Evolutionary conservation across 257 asterid species (phyloP).

Genomic region (Plantago ovata): DNA sequence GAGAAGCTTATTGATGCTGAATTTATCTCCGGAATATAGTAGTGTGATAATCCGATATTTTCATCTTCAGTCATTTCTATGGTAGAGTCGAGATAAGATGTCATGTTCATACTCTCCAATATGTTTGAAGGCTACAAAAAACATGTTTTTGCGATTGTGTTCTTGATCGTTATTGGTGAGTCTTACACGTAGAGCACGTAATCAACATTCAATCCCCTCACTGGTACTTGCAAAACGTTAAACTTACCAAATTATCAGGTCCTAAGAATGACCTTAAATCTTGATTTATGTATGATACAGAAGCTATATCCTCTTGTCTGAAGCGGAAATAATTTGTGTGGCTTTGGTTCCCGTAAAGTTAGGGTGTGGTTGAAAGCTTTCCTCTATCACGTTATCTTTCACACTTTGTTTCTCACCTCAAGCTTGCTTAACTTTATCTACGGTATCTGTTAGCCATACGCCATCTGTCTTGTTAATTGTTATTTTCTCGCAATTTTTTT

Average conservation of each 20-base stretch:
- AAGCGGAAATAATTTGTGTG: constrained; percentile 29
- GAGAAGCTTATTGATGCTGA: too few species aligned
- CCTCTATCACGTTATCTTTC: constrained; percentile 68
- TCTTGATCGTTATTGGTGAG: too few species aligned
- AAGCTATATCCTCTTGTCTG: background rate
- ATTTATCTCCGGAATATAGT: too few species aligned
- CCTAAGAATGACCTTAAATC: background rate
- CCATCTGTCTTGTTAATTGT: too few species aligned
- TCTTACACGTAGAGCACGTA: too few species aligned
- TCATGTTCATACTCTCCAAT: too few species aligned
- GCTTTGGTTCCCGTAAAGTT: constrained; percentile 32
- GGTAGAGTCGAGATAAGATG: too few species aligned
- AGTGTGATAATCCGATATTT: too few species aligned
- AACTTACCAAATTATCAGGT: background rate
- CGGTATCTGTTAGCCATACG: constrained; percentile 18
- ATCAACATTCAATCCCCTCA: too few species aligned
- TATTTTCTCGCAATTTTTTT: constrained; percentile 2
- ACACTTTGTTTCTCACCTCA: constrained; percentile 43
- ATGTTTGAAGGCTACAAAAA: too few species aligned
- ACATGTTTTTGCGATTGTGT: too few species aligned
- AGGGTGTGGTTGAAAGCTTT: constrained; percentile 55
- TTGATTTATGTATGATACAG: background rate
- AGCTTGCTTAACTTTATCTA: constrained; percentile 20
- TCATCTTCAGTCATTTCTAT: too few species aligned
- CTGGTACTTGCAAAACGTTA: background rate